Conservation (phyloP, 805 yeast species). For the Clavispora phyllophila region DNA sequence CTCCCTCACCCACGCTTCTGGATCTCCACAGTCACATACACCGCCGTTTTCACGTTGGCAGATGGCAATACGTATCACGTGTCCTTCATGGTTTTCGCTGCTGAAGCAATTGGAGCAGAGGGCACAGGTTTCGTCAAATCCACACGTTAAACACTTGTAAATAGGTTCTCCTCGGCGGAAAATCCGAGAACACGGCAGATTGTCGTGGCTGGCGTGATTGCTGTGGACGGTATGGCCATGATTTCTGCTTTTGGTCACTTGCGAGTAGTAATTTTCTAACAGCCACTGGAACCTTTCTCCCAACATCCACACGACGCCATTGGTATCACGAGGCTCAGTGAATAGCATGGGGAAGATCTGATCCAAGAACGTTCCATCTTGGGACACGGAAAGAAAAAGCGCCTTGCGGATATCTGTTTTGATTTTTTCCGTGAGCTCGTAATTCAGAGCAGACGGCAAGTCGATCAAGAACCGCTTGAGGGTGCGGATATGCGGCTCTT, state of each 20-base stretch:
- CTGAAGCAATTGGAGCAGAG: conserved; percentile 74
- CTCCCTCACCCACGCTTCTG: conserved; percentile 68
- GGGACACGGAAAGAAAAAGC: conserved; percentile 40
- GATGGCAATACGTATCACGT: conserved; percentile 60
- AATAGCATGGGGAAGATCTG: conserved; percentile 34
- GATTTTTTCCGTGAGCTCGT: conserved; percentile 24
- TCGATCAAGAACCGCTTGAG: conserved; percentile 30
- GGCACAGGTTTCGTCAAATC: conserved; percentile 79
- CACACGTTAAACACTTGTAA: conserved; percentile 70
- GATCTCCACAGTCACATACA: conserved; percentile 86
- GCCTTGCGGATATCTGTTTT: conserved; percentile 35
- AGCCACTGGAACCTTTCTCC: conserved; percentile 30
- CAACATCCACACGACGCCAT: conserved; percentile 5
- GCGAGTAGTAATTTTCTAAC: conserved; percentile 24
- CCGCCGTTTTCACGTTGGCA: conserved; percentile 70
- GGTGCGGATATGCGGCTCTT: background rate
- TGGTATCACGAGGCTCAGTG: conserved; percentile 1
- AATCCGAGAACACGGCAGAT: conserved; percentile 68
- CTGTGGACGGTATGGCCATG: conserved; percentile 18
- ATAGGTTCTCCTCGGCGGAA: conserved; percentile 78
- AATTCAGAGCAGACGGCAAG: conserved; percentile 32
- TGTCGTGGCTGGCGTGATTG: conserved; percentile 45
- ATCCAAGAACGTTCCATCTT: conserved; percentile 34
- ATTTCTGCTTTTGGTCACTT: conserved; percentile 12
- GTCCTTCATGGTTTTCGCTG: conserved; percentile 65